phyloP scores from a whole-genome alignment of 1,284 basidiomycete genomes.

The Flammula alnicola region DNA sequence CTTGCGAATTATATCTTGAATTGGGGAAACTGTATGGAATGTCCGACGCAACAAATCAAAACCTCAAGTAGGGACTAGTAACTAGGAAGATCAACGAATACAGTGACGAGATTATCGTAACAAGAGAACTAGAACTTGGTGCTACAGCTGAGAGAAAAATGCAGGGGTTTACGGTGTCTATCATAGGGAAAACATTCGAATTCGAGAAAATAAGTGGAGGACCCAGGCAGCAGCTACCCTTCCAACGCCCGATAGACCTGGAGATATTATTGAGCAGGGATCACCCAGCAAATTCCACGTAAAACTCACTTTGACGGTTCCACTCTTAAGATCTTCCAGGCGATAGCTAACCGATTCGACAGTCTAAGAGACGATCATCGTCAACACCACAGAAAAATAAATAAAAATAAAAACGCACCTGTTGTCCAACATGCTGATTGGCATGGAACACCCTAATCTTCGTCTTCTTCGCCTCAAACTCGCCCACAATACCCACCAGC shows the following conservation, averaged over 20 bases:
- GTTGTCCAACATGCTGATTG: slow-evolving; percentile 77
- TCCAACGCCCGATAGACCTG: slow-evolving; percentile 48
- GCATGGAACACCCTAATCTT: slow-evolving; percentile 86
- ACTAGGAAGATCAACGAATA: no score
- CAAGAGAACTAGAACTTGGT: no score
- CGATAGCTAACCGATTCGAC: slow-evolving; percentile 85
- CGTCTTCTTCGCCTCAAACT: slow-evolving; percentile 85
- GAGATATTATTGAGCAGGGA: slow-evolving; percentile 1
- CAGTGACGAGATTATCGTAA: no score
- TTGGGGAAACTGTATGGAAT: no score
- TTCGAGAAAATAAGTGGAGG: no score
- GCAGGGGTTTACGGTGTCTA: no score
- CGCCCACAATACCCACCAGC: slow-evolving; percentile 78
- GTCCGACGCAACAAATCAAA: no score
- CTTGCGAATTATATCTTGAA: no score
- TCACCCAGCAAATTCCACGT: not conserved
- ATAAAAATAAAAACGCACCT: slow-evolving; percentile 47
- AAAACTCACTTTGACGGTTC: slow-evolving; percentile 68
- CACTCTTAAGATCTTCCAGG: slow-evolving; percentile 88
- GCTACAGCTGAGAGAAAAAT: no score
- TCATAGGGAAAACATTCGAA: not conserved
- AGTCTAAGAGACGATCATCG: slow-evolving; percentile 46
- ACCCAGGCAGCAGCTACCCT: slow-evolving; percentile 24
- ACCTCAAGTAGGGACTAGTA: no score
- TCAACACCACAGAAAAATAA: slow-evolving; percentile 10